Evolutionary conservation across 768 basidiomycete species (phyloP), one percentile per base, ranked within the genome.

Genomic region (Suillus paluster): DNA sequence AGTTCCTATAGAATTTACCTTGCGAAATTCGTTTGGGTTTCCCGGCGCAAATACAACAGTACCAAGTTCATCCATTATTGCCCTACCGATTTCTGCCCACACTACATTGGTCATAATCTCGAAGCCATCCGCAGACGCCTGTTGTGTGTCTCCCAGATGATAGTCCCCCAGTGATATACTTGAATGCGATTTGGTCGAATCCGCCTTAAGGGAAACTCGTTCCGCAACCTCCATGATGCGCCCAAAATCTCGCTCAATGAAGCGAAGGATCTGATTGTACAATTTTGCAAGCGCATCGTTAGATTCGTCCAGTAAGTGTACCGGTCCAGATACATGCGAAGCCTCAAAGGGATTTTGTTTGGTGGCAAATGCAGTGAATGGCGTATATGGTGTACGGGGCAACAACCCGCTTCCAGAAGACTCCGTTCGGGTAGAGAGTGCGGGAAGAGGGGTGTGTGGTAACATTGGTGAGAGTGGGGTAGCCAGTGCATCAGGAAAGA

Each of bases 51-150:
- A 99, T 2, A 99, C 85, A 9, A 87, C 76, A 23, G 76, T 77
- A 1, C 97, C 96, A 46, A 99, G 77, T 70, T 97, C 94, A 63
- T 90, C 87, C 82, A 92, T 89, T 53, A 99, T 85, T 0, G 92
- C 84, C 45, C 81, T 79, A 2, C 88, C 91, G 21, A 97, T 75
- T 75, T 96, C 94, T 11, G 88, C 88, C 92, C 95, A 97, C 5
- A 99, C 80, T 10, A 97, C 91, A 67, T 92, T 90, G 0, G 90
- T 86, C 80, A 98, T 84, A 57, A 99, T 88, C 63, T 94, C 85
- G 71, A 95, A 98, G 0, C 86, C 84, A 25, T 80, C 71, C 0
- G 45, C 56, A 25, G 59, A 62, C 48, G 61, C 57, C 9, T 59
- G 64, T 11, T 54, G 45, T 57, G 56, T 39, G 2, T 59, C 44